phyloP scores from a whole-genome alignment of 805 yeast genomes.

The Candida tibetensis region DNA sequence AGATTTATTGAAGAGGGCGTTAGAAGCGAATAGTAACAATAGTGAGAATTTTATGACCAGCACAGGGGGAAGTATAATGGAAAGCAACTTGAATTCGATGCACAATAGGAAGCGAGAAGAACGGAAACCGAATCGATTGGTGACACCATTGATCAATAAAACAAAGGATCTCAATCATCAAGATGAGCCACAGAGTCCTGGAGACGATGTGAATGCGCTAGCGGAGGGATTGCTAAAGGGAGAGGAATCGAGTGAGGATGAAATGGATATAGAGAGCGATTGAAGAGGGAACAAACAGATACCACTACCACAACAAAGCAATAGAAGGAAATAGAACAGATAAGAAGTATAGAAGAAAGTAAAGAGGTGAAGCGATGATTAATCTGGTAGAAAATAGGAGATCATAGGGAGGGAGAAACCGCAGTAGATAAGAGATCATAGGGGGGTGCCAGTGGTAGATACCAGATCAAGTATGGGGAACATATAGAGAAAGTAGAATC shows the following conservation, averaged over 20 bases:
- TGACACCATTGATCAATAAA: constrained; percentile 23
- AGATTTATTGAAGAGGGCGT: constrained; percentile 77
- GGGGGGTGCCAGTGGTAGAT: too few relatives aligned
- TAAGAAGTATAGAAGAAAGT: too few relatives aligned
- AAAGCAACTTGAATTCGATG: constrained; percentile 13
- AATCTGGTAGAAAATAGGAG: too few relatives aligned
- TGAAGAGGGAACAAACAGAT: too few relatives aligned
- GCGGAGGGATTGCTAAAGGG: constrained; percentile 45
- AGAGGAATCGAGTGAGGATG: constrained; percentile 51
- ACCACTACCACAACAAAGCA: too few relatives aligned
- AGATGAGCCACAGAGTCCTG: background rate
- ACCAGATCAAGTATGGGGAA: too few relatives aligned
- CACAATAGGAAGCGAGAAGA: constrained; percentile 16
- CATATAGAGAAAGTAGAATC: too few relatives aligned
- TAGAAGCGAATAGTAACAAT: constrained; percentile 51
- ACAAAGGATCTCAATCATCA: constrained; percentile 9
- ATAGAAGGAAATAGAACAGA: too few relatives aligned
- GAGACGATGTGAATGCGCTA: constrained; percentile 28
- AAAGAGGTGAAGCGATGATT: too few relatives aligned
- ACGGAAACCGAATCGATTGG: constrained; percentile 13
- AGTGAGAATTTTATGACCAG: constrained; percentile 23
- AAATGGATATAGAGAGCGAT: constrained; percentile 62
- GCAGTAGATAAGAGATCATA: too few relatives aligned
- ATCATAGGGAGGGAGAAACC: too few relatives aligned
- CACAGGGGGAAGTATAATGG: constrained; percentile 20